phyloP scores from a whole-genome alignment of 2,329 filamentous ascomycete species.

The Diaporthe humulicola region DNA sequence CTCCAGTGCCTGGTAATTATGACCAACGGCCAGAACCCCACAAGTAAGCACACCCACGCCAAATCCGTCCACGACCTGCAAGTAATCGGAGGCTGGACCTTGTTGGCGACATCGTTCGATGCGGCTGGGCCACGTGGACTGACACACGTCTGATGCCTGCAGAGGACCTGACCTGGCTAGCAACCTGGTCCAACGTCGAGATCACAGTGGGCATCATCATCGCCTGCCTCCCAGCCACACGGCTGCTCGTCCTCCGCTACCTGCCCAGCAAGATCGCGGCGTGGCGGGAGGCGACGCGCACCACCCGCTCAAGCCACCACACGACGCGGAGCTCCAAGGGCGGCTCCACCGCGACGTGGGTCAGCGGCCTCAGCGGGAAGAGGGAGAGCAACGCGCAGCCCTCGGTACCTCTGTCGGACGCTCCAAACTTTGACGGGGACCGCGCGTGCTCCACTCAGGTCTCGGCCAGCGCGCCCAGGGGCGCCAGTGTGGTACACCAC shows the following conservation, averaged over 20 bases:
- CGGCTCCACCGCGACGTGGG: conserved; percentile 9
- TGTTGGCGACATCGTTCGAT: neutral
- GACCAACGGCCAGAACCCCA: conserved; percentile 47
- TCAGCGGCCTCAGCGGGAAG: conserved; percentile 16
- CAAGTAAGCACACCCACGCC: conserved; percentile 30
- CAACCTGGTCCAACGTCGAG: conserved; percentile 26
- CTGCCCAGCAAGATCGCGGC: neutral
- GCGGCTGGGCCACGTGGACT: neutral
- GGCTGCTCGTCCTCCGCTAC: conserved; percentile 18
- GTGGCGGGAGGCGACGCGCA: neutral
- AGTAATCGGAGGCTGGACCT: neutral
- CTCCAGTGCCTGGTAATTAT: conserved; percentile 47
- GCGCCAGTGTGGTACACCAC: too few relatives aligned
- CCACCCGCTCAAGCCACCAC: neutral
- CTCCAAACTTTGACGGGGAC: neutral
- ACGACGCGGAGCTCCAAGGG: neutral
- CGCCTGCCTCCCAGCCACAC: conserved; percentile 32
- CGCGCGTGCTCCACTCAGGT: neutral
- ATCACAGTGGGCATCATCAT: conserved; percentile 32
- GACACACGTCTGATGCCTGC: neutral
- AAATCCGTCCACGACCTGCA: neutral
- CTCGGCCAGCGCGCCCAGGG: neutral
- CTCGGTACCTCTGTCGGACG: neutral
- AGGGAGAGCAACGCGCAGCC: conserved; percentile 16
- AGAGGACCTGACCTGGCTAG: conserved; percentile 24